phyloP scores from a whole-genome alignment of 495 filamentous ascomycete genomes.

The Articulospora tetracladia region DNA sequence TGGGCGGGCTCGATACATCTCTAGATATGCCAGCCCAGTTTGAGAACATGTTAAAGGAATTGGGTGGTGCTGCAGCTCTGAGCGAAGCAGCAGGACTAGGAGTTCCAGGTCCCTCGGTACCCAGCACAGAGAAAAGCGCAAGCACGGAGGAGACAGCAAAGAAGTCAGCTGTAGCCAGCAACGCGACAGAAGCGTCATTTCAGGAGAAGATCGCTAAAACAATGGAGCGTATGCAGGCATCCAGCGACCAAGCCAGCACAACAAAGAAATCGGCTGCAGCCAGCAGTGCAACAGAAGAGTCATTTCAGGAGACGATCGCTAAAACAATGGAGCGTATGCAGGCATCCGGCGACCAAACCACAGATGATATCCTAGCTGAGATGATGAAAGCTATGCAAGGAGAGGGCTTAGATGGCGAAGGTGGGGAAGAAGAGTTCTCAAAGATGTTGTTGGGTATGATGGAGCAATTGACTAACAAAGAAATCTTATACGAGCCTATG shows the following conservation, averaged over 20 bases:
- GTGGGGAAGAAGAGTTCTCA: slow-evolving; percentile 79
- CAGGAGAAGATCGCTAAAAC: slow-evolving; percentile 86
- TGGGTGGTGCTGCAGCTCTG: slow-evolving; percentile 47
- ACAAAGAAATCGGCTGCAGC: slow-evolving; percentile 22
- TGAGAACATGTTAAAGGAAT: slow-evolving; percentile 77
- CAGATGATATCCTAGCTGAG: slow-evolving; percentile 78
- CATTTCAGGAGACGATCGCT: slow-evolving; percentile 87
- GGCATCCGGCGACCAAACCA: slow-evolving; percentile 72
- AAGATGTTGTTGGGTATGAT: slow-evolving; percentile 96
- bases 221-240: slow-evolving; percentile 90
- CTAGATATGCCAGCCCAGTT: slow-evolving; percentile 85
- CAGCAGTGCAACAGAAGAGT: slow-evolving; percentile 44
- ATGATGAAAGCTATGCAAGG: slow-evolving; percentile 80
- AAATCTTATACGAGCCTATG: slow-evolving; percentile 98
- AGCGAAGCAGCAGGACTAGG: slow-evolving; percentile 24
- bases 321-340: slow-evolving; percentile 95
- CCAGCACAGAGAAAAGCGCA: slow-evolving; percentile 22
- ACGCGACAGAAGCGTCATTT: slow-evolving; percentile 59
- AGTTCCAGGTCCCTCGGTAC: slow-evolving; percentile 15
- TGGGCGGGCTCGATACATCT: slow-evolving; percentile 64
- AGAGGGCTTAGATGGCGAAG: slow-evolving; percentile 55
- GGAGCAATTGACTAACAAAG: slow-evolving; percentile 97
- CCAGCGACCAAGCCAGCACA: slow-evolving; percentile 65
- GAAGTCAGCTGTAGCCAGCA: slow-evolving; percentile 20
- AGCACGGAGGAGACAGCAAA: slow-evolving; percentile 13